A percentile compares a stretch with the other conserved stretches of the same genome.
Evolutionary conservation across 2,329 filamentous ascomycete species (phyloP).

Genomic region (Acrocalymma vagum): DNA sequence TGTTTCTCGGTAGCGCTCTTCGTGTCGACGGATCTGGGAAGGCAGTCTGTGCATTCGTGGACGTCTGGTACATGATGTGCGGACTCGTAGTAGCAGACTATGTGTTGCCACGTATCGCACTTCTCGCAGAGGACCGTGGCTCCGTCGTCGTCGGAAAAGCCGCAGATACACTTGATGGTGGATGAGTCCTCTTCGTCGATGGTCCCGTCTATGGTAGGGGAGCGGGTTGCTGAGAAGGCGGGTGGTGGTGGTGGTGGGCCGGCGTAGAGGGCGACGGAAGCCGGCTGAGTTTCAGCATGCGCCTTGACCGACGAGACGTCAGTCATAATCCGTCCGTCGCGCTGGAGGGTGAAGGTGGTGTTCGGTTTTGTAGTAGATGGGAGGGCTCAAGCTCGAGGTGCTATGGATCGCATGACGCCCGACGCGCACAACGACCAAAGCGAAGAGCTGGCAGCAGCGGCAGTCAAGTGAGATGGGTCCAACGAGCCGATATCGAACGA

Average conservation of each 20-base stretch:
- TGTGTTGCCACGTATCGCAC: slow-evolving; percentile 98
- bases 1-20: slow-evolving; percentile 80
- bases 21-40: slow-evolving; percentile 77
- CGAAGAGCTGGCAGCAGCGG: slow-evolving; percentile 32
- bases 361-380: slow-evolving; percentile 33
- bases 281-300: slow-evolving; percentile 53
- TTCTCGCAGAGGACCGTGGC: slow-evolving; percentile 96
- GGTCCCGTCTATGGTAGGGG: slow-evolving; percentile 42
- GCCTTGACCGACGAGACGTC: slow-evolving; percentile 51
- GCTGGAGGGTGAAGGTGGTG: slow-evolving; percentile 27
- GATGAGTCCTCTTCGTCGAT: slow-evolving; percentile 80
- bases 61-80: slow-evolving; percentile 74
- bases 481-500: slow-evolving; percentile 30
- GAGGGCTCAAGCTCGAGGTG: slow-evolving; percentile 46
- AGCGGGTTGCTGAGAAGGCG: slow-evolving; percentile 46
- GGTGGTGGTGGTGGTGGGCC: slow-evolving; percentile 38
- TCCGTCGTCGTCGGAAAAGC: slow-evolving; percentile 92
- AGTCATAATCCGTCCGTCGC: slow-evolving; percentile 51
- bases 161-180: slow-evolving; percentile 98
- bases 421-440: slow-evolving; percentile 40
- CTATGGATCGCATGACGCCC: slow-evolving; percentile 53
- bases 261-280: slow-evolving; percentile 42
- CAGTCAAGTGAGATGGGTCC: slow-evolving; percentile 33
- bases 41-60: slow-evolving; percentile 90
- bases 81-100: slow-evolving; percentile 92